These are phyloP conservation scores for Rhinocladiella mackenziei DNA, from an alignment of 2,329 filamentous ascomycete genomes.

Conservation along the genomic window DNA sequence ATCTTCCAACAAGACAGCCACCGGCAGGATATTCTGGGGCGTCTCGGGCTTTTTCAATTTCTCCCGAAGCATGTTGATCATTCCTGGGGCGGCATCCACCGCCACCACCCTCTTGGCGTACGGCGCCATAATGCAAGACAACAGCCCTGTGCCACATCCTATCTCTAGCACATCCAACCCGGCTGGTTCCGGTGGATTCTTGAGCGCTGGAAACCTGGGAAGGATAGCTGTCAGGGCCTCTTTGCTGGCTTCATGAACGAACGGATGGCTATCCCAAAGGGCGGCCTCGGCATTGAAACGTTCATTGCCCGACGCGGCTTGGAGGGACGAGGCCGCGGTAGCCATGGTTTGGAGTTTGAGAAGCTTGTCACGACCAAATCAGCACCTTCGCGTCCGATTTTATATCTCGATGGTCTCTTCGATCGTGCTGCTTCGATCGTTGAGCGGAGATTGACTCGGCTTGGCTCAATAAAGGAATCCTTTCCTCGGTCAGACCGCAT, in stretches of 20 bases:
- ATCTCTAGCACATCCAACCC: conserved; percentile 52
- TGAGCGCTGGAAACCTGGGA: conserved; percentile 35
- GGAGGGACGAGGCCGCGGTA: conserved; percentile 24
- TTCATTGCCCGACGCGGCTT: conserved; percentile 33
- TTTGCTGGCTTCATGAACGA: conserved; percentile 45
- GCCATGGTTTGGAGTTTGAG: conserved; percentile 16
- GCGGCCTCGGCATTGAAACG: conserved; percentile 55
- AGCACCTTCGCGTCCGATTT: no score
- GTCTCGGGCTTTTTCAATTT: conserved; percentile 40
- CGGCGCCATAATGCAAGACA: conserved; percentile 50
- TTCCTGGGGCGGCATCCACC: conserved; percentile 53
- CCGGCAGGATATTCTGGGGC: conserved; percentile 44
- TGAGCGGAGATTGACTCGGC: no score
- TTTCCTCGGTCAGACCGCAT: no score
- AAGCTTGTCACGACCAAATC: no score
- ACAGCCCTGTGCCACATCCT: conserved; percentile 55
- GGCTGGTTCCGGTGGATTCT: conserved; percentile 25
- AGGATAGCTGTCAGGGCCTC: conserved; percentile 47
- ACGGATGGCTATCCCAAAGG: conserved; percentile 53
- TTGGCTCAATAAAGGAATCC: no score
- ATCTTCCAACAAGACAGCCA: conserved; percentile 48
- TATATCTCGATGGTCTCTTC: no score
- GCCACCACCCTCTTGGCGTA: conserved; percentile 48
- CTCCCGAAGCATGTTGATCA: conserved; percentile 49
- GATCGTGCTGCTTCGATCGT: no score